These are phyloP conservation scores for Mycena galericulata DNA, from an alignment of 768 basidiomycete genomes.

Conservation along the genomic window DNA sequence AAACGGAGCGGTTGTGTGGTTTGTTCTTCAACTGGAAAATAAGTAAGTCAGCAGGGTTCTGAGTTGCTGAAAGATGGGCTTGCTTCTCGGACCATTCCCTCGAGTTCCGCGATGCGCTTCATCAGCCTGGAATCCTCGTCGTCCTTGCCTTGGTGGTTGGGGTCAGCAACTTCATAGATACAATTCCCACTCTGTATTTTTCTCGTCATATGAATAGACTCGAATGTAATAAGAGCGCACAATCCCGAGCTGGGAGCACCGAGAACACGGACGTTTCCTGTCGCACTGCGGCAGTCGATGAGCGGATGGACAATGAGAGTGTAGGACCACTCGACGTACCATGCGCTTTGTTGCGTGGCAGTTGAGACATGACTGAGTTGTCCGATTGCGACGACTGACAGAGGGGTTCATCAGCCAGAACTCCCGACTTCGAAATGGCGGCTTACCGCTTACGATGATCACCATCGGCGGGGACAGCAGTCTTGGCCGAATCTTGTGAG, in stretches of 20 bases:
- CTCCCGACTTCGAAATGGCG: no score
- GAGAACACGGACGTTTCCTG: slow-evolving; percentile 25
- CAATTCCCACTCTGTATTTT: slow-evolving; percentile 17
- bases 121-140: slow-evolving; percentile 20
- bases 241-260: slow-evolving; percentile 29
- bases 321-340: not conserved
- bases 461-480: slow-evolving; percentile 7
- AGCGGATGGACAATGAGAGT: not conserved
- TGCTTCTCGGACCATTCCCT: slow-evolving; percentile 32
- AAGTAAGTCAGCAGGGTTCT: not conserved
- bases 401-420: not conserved
- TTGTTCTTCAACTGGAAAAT: slow-evolving; percentile 26
- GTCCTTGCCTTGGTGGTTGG: slow-evolving; percentile 8
- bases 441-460: slow-evolving; percentile 32
- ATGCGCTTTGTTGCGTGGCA: slow-evolving; percentile 31
- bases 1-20: not conserved
- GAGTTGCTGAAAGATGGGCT: not conserved
- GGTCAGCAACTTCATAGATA: slow-evolving; percentile 29
- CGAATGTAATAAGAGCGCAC: not conserved
- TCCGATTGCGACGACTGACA: slow-evolving; percentile 28
- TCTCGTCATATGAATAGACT: not conserved
- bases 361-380: slow-evolving; percentile 29
- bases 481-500: slow-evolving; percentile 8
- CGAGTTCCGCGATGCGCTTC: slow-evolving; percentile 31
- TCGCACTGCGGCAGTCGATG: slow-evolving; percentile 18